phyloP scores from a whole-genome alignment of 2,329 filamentous ascomycete species.

The Fusarium succisae region DNA sequence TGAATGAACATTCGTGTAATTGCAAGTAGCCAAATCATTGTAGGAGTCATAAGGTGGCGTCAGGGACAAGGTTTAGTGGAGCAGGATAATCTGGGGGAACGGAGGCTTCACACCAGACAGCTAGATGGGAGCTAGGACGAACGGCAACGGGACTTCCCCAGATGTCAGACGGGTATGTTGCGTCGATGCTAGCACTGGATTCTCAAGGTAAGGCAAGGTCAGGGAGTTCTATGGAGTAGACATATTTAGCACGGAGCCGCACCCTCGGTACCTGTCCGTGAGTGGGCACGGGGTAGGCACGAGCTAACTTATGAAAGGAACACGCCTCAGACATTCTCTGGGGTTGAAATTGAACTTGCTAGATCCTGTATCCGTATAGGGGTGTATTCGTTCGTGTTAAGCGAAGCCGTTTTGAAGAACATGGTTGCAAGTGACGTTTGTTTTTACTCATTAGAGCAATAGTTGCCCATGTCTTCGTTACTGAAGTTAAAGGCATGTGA shows the following conservation, averaged over 20 bases:
- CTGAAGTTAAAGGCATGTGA: slow-evolving; percentile 18
- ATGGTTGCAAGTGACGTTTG: neutral
- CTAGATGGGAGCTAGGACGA: slow-evolving; percentile 38
- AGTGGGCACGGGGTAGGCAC: slow-evolving; percentile 16
- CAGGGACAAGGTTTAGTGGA: slow-evolving; percentile 17
- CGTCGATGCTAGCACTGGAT: neutral
- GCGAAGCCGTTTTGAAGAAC: neutral
- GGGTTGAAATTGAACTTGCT: slow-evolving; percentile 3
- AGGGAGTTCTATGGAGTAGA: slow-evolving; percentile 19
- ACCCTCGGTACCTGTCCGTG: slow-evolving; percentile 40
- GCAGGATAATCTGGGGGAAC: slow-evolving; percentile 32
- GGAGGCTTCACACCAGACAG: slow-evolving; percentile 20
- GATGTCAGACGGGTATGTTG: slow-evolving; percentile 10
- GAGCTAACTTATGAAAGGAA: neutral
- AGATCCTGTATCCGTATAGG: slow-evolving; percentile 8
- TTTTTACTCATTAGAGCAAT: slow-evolving; percentile 15
- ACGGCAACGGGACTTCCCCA: slow-evolving; percentile 31
- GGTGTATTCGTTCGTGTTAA: neutral
- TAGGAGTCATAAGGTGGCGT: slow-evolving; percentile 16
- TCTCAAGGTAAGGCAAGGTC: neutral
- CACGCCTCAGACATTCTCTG: slow-evolving; percentile 10
- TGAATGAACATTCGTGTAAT: slow-evolving; percentile 3
- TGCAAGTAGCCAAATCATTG: slow-evolving; percentile 1
- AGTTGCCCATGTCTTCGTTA: neutral
- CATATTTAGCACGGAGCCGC: slow-evolving; percentile 34